Evolutionary conservation across 257 asterid genomes (phyloP), one percentile per base, ranked within the genome.

Genomic region (Verbascum thapsus): DNA sequence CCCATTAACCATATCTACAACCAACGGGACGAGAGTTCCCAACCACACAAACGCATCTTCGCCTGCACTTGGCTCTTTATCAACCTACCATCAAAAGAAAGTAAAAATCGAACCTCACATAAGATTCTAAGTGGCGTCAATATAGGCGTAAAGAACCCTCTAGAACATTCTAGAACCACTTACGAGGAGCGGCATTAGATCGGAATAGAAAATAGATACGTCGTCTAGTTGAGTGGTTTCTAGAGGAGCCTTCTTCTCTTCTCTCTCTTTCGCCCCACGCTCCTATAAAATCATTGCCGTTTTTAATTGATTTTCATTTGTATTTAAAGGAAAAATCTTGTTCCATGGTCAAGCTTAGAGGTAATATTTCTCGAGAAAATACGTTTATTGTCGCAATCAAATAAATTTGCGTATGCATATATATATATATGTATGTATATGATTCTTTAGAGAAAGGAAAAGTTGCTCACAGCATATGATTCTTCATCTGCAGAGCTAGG

Each of bases 181-280:
- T 74, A 88, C 96, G 41, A 91, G 98, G 71, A 91, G 95, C 3
- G 97, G 97, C 89, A 91, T 81, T 64, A 88, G 69, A 81, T 91
- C 96, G 0, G 98, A 88, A 69, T 91, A 91, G 82, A 91, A 91
- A 63, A 91, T 82, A 18, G 96, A 60, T 48, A 81, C 74, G 12
- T 91, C 98, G 53, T 91, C 96, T 22, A 71, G 80, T 12, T 71
- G 53, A 17, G 71, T 68, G 23, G 67, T 35, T 50, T 57, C 65
- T 2, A 37, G 19, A 0, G 61, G 15, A 3, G 49, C 76, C 68
- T 73, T 76, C 52, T 68, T 78, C 40, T 86, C 95, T 82, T 86
- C 88, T 54, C 19, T 76, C 76, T 77, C 95, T 71, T 91, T 91
- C 1, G 64, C 92, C 65, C 72, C 32, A 20, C 72, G 56, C 60